Conservation (phyloP, 2,329 filamentous ascomycete genomes). For the Westerdykella sp. region DNA sequence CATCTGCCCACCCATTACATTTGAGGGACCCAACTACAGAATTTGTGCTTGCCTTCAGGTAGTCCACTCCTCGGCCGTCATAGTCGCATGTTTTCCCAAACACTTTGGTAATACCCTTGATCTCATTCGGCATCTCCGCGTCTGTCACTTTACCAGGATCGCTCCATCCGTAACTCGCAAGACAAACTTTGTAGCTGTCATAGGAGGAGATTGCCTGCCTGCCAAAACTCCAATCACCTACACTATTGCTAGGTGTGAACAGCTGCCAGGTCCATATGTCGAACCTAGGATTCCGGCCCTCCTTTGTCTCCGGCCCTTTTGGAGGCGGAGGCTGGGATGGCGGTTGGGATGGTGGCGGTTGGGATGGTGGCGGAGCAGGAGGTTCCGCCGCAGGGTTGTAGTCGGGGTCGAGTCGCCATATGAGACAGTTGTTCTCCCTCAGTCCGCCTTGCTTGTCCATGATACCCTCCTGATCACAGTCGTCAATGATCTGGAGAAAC, state of each 20-base stretch:
- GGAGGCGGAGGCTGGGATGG: not conserved
- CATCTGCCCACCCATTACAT: not conserved
- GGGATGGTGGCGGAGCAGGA: slow-evolving; percentile 3
- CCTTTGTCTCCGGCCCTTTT: slow-evolving; percentile 1
- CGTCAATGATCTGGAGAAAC: slow-evolving; percentile 2
- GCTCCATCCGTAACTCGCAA: slow-evolving; percentile 1
- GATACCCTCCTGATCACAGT: slow-evolving; percentile 5
- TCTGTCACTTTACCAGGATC: not conserved
- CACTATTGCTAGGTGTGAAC: not conserved
- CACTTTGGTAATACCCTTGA: slow-evolving; percentile 5
- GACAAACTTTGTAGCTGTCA: slow-evolving; percentile 1
- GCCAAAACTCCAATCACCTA: not conserved
- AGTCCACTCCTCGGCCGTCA: not conserved
- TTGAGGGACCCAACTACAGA: not conserved
- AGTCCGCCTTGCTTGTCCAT: slow-evolving; percentile 5
- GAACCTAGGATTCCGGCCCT: slow-evolving; percentile 1
- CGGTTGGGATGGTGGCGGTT: not conserved
- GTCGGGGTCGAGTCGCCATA: slow-evolving; percentile 4
- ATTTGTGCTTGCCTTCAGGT: not conserved
- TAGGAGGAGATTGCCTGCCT: slow-evolving; percentile 2
- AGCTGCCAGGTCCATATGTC: slow-evolving; percentile 2
- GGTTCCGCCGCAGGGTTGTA: not conserved
- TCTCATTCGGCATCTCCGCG: slow-evolving; percentile 1
- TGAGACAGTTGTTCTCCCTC: slow-evolving; percentile 4
- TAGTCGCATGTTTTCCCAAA: slow-evolving; percentile 6